phyloP scores from a whole-genome alignment of 2,329 filamentous ascomycete genomes.

The Cordyceps cicadae region DNA sequence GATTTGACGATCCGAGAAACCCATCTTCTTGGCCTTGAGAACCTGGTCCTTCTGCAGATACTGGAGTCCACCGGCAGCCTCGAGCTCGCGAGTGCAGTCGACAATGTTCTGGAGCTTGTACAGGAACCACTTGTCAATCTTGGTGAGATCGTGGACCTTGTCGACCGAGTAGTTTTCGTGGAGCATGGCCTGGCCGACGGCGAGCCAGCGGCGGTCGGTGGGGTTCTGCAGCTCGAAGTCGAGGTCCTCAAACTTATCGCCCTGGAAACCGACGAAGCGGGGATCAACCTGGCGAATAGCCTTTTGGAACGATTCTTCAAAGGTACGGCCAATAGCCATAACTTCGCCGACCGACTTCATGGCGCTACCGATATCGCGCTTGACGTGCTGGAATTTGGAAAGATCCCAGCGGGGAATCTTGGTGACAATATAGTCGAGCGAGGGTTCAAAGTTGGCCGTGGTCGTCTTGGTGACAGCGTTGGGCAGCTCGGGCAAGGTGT shows the following conservation, averaged over 20 bases:
- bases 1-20: slow-evolving; percentile 96
- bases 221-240: slow-evolving; percentile 87
- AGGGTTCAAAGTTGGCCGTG: slow-evolving; percentile 97
- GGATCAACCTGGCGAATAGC: slow-evolving; percentile 96
- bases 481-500: slow-evolving; percentile 89
- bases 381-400: slow-evolving; percentile 97
- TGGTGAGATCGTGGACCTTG: slow-evolving; percentile 83
- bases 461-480: slow-evolving; percentile 98
- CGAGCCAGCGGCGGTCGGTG: slow-evolving; percentile 93
- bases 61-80: slow-evolving; percentile 73
- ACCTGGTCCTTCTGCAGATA: slow-evolving; percentile 83
- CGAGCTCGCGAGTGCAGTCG: slow-evolving; percentile 76
- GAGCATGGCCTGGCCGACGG: slow-evolving; percentile 94
- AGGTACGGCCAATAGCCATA: slow-evolving; percentile 97
- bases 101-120: slow-evolving; percentile 98
- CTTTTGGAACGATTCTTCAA: slow-evolving; percentile 99
- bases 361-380: slow-evolving; percentile 90
- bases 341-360: slow-evolving; percentile 99
- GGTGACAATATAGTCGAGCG: slow-evolving; percentile 93
- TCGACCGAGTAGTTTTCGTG: slow-evolving; percentile 95
- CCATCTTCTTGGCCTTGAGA: slow-evolving; percentile 89
- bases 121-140: slow-evolving; percentile 99
- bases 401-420: slow-evolving; percentile 99
- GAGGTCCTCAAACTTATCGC: slow-evolving; percentile 86
- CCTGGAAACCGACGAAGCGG: slow-evolving; percentile 85